A percentile compares a stretch with the other conserved stretches of the same genome.
phyloP scores from a whole-genome alignment of 2,329 filamentous ascomycete species.

The Alternaria ventricosa region DNA sequence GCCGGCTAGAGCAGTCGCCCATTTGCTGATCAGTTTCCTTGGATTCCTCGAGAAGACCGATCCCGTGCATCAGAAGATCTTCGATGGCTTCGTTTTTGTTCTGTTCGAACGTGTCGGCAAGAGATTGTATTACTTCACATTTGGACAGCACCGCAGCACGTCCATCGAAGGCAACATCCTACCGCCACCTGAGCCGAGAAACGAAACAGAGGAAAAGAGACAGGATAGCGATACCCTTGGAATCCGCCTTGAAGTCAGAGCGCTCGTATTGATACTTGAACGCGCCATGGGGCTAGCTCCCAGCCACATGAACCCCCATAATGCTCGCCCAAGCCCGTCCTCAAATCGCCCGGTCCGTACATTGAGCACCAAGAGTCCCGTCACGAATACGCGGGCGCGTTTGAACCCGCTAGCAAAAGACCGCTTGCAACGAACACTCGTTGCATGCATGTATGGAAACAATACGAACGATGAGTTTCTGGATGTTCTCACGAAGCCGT shows the following conservation, averaged over 20 bases:
- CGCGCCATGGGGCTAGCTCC: conserved; percentile 50
- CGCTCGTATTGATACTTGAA: conserved; percentile 51
- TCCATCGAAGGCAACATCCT: conserved; percentile 38
- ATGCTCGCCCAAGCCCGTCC: conserved; percentile 11
- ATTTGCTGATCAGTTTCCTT: conserved; percentile 47
- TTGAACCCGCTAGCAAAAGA: conserved; percentile 50
- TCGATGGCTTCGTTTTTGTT: conserved; percentile 53
- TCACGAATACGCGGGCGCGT: conserved; percentile 35
- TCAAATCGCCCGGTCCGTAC: conserved; percentile 24
- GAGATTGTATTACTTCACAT: conserved; percentile 48
- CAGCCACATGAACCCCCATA: conserved; percentile 39
- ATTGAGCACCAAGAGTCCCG: conserved; percentile 32
- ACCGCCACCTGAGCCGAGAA: conserved; percentile 9
- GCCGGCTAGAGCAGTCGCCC: conserved; percentile 36
- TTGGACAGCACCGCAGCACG: conserved; percentile 40
- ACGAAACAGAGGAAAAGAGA: conserved; percentile 10
- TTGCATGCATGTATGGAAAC: conserved; percentile 53
- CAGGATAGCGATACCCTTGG: conserved; percentile 30
- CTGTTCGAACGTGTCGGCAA: conserved; percentile 50
- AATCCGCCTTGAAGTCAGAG: conserved; percentile 48
- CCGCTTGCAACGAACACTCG: conserved; percentile 53
- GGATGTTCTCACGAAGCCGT: conserved; percentile 52
- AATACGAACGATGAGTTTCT: conserved; percentile 49
- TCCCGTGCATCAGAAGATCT: conserved; percentile 48
- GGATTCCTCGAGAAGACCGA: conserved; percentile 46